Evolutionary conservation across 345 rosid species (phyloP).

Genomic region (Sisymbrium irio): DNA sequence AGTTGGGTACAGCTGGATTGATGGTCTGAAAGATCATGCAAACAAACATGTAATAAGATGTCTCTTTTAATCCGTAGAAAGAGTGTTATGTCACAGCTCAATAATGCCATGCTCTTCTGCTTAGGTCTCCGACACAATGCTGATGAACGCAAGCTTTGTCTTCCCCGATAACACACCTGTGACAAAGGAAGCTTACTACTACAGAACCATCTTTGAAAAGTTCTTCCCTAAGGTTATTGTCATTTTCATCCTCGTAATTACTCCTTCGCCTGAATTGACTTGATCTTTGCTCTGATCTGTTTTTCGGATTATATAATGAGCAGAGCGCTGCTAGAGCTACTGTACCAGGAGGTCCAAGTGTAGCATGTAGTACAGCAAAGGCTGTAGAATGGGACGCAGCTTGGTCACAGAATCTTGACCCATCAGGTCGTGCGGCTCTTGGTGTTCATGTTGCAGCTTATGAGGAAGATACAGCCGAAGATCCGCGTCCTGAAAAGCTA

Average conservation of each 20-base stretch:
- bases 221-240: conserved; percentile 67
- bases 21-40: conserved; percentile 79
- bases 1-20: conserved; percentile 89
- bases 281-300: conserved; percentile 12
- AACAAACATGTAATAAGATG: conserved; percentile 48
- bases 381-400: conserved; percentile 86
- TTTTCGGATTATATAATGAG: conserved; percentile 28
- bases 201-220: conserved; percentile 74
- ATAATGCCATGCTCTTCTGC: conserved; percentile 3
- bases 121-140: conserved; percentile 75
- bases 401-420: conserved; percentile 79
- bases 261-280: not conserved
- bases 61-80: not conserved
- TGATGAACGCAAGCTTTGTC: conserved; percentile 67
- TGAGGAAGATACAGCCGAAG: conserved; percentile 33
- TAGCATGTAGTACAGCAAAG: conserved; percentile 85
- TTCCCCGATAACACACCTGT: conserved; percentile 82
- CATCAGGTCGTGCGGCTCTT: conserved; percentile 85
- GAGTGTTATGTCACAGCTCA: not conserved
- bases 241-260: not conserved
- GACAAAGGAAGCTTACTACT: conserved; percentile 80
- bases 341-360: conserved; percentile 87
- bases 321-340: conserved; percentile 78
- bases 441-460: conserved; percentile 73
- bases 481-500: conserved; percentile 33